Base-by-base conservation (phyloP, 2,329 filamentous ascomycete genomes). In the Fusarium sp. region DNA sequence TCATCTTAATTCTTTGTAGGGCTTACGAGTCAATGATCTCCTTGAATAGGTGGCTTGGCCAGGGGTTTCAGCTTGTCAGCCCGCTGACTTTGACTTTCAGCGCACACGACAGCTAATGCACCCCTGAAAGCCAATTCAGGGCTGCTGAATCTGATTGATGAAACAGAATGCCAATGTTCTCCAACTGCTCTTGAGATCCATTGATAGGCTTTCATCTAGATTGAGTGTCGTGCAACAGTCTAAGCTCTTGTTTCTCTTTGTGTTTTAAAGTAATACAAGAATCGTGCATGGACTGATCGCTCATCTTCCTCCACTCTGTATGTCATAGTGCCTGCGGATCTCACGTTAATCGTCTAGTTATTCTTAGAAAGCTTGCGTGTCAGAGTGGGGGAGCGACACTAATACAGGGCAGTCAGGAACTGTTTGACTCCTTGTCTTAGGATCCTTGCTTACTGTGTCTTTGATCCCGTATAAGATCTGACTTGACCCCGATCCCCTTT, bases 341-440 rank as follows among this genome's bases (percentile, higher is more conserved):
- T 70, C 44, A 51, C 49, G 50, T 50, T 41, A 54, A 45, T 56
- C 23, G 61, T 43, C 9, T 52, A 42, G 49, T 62, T 70, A 70
- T 70, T 70, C 64, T 70, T 71, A 71, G 67, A 65, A 53, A 28
- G 48, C 45, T 58, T 55, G 67, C 58, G 67, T 64, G 49, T 69
- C 48, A 21, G 45, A 58, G 62, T 44, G 57, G 67, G 65, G 42
- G 58, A 58, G 41, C 43, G 30, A 59, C 41, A 43, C 41, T 43
- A 41, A 37, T 37, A 37, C 34, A 37, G 34, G 34, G 34, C 39
- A 52, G 39, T 62, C 62, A 66, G 48, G n/a, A 53, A 54, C 30
- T 49, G 66, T 58, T 55, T 69, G 34, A 50, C 34, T 59, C 54
- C 41, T 39, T 60, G 64, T 69, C 65, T 65, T 51, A 39, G 14